Evolutionary conservation across 1,284 basidiomycete species (phyloP).

Genomic region (Abortiporus biennis): DNA sequence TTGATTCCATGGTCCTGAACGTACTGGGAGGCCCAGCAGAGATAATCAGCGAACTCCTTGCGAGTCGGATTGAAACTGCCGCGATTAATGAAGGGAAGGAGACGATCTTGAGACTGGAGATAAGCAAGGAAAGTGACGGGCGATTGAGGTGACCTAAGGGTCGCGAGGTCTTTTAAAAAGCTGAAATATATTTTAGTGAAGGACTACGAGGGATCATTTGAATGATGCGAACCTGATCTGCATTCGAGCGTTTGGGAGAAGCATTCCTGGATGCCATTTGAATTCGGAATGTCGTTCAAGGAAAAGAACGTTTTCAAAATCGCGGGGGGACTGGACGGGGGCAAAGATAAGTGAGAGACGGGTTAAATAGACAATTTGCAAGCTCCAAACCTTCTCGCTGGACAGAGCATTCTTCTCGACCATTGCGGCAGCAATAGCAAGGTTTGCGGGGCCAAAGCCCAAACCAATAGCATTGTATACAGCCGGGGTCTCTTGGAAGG

Average conservation of each 20-base stretch:
- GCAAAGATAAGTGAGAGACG: too few species aligned
- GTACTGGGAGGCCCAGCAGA: conserved; percentile 45
- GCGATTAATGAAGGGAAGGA: conserved; percentile 38
- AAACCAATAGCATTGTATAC: conserved; percentile 46
- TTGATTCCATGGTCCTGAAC: conserved; percentile 37
- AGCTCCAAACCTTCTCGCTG: conserved; percentile 9
- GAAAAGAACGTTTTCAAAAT: conserved; percentile 34
- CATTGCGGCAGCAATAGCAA: conserved; percentile 51
- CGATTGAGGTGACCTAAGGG: conserved; percentile 48
- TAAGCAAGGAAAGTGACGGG: conserved; percentile 54
- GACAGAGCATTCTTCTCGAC: conserved; percentile 28
- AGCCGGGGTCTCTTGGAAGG: conserved; percentile 9
- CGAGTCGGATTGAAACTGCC: conserved; percentile 30
- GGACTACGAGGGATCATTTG: too few species aligned
- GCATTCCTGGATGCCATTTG: conserved; percentile 55
- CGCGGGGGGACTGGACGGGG: conserved; percentile 6
- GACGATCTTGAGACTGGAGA: conserved; percentile 44
- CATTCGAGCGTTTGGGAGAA: conserved; percentile 51
- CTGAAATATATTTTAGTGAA: conserved; percentile 26
- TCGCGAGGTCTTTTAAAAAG: conserved; percentile 58
- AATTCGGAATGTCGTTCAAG: conserved; percentile 45
- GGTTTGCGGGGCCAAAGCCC: conserved; percentile 56
- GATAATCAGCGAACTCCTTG: conserved; percentile 50
- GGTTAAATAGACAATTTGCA: too few species aligned
- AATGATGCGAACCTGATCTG: conserved; percentile 42